Conservation (phyloP, 176 grass and related monocot genomes). For the Aegilops tauschii region DNA sequence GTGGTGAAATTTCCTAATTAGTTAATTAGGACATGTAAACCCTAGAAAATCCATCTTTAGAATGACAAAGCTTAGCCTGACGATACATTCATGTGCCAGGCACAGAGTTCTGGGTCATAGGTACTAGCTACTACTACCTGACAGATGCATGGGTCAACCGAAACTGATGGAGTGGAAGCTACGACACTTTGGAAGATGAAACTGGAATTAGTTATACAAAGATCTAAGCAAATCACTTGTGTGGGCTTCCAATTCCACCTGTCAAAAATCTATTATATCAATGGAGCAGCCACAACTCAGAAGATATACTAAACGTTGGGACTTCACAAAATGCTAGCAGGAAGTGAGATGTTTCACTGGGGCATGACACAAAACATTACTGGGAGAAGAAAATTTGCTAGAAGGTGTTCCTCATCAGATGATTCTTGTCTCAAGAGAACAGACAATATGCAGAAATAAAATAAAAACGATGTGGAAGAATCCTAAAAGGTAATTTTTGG, state of each 20-base stretch:
- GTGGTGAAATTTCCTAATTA: not conserved
- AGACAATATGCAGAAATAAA: not conserved
- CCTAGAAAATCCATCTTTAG: not conserved
- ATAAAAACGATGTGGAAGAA: not conserved
- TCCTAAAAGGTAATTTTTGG: no score
- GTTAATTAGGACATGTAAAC: not conserved
- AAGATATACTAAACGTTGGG: not conserved
- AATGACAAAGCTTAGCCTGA: not conserved
- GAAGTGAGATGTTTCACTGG: not conserved
- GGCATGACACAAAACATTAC: not conserved
- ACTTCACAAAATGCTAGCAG: not conserved
- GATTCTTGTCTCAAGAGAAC: not conserved
- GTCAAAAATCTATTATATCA: not conserved
- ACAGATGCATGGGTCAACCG: not conserved
- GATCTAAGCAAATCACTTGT: not conserved
- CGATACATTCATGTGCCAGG: not conserved
- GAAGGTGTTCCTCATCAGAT: not conserved
- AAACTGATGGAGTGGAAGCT: not conserved
- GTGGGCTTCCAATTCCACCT: not conserved
- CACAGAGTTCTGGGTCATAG: not conserved
- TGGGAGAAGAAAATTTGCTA: not conserved
- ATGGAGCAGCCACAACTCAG: not conserved
- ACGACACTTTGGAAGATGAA: not conserved
- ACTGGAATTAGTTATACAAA: not conserved
- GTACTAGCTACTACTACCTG: not conserved